Base-by-base conservation (phyloP, 768 basidiomycete species). In the Cystobasidium ongulense region DNA sequence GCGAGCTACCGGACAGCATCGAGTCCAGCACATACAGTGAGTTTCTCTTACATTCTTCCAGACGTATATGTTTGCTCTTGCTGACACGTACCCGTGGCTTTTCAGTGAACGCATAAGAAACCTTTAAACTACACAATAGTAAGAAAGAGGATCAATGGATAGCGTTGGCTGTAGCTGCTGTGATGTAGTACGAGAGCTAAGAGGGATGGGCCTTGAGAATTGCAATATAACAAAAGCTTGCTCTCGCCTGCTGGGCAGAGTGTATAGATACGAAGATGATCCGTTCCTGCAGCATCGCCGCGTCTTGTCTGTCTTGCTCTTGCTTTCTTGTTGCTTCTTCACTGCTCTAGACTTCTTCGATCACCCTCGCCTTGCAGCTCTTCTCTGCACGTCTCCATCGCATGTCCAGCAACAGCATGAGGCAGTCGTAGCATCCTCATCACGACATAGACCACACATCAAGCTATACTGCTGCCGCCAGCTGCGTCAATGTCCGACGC, bases 11-110 rank as follows among this genome's bases (percentile, higher is more conserved):
- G 23, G 91, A 92, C 63, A 89, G 89, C 78, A 91, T 97, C 77
- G 92, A 96, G 79, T 89, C 92, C 52, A 89, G 92, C 41, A 93
- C 88, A 77, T 98, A 98, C 85, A 98, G 92, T 94, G 78, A 46
- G 73, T 74, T 31, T 38, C 36, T 21, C 10, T 54, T 63, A 33
- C 65, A 41, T 59, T 35, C 27, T 70, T 21, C 31, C 23, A 23
- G n/a, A 70, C 18, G 39, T 23, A 27, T n/a, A n/a, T n/a, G n/a
- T n/a, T 23, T 25, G 33, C 38, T 74, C 15, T 52, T 64, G 31
- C 53, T 75, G 25, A 57, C 39, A 13, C 23, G 2, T 15, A 7
- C 11, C n/a, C 10, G 11, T 54, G 53, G 29, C 53, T 5, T 2
- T 57, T 5, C 52, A 75, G 75, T 75, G 75, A 75, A 75, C 72